Base-by-base conservation (phyloP, 1,139 yeast genomes). In the Yamadazyma trypodendri region DNA sequence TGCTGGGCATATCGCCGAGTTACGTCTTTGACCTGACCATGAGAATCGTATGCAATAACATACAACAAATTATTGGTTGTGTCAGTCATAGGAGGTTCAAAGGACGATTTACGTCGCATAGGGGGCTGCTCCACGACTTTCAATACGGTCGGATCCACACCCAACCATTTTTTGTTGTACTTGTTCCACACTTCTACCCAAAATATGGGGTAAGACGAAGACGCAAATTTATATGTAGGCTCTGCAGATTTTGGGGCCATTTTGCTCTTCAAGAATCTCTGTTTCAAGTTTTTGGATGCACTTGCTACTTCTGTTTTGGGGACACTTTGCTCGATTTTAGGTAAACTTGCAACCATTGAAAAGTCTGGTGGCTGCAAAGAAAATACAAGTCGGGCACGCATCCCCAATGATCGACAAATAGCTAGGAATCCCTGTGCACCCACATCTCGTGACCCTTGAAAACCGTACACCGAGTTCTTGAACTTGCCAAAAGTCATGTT, bases 151-250 rank as follows among this genome's bases (percentile, higher is more conserved):
- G 97, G 95, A 51, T 92, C 97, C 1, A 89, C 70, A 4, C 95
- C 79, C n/a, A 88, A 73, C 95, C 97, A 90, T 43, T 74, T 76
- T 42, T 79, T 73, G 4, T 79, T 61, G 42, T 73, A 77, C 36
- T 74, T 74, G 56, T 92, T 92, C 95, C 96, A 92, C 0, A 86
- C 96, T 57, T 92, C 99, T 12, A 80, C 81, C 98, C 98, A 92
- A 54, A 84, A 88, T 0, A 88, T 70, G 0, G 97, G 97, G 52
- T 66, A 82, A 4, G 58, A 52, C 0, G 78, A 64, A 15, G 61
- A 60, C 6, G 59, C 44, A 31, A 42, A 48, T 34, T 39, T 39
- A 25, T 42, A 45, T 15, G 29, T 28, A 15, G 25, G 15, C 12
- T 28, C 20, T 14, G 37, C 15, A 37, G 34, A 20, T 31, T 42